Percentiles rank a stretch among this genome's conserved stretches.
These are phyloP conservation scores for Macrocybe gigantea DNA, from an alignment of 768 basidiomycete genomes.

Conservation along the genomic window DNA sequence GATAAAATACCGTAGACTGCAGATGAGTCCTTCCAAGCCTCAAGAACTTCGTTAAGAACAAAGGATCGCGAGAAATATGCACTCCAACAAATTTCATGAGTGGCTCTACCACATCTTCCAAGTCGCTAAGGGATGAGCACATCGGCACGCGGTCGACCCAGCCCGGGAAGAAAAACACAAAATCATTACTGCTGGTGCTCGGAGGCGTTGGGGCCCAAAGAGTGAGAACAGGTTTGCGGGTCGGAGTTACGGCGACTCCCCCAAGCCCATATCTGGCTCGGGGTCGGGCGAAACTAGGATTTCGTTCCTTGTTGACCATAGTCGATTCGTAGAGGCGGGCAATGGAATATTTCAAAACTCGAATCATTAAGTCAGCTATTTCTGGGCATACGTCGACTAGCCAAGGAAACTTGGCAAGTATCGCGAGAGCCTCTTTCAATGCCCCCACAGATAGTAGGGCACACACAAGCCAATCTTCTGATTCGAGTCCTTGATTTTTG, in stretches of 20 bases:
- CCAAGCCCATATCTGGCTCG: slow-evolving; percentile 58
- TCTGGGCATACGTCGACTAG: slow-evolving; percentile 75
- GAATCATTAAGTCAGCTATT: slow-evolving; percentile 82
- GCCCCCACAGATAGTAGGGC: slow-evolving; percentile 88
- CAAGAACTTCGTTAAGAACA: slow-evolving; percentile 75
- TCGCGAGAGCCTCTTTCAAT: slow-evolving; percentile 66
- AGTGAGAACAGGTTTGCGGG: slow-evolving; percentile 65
- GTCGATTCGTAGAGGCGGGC: slow-evolving; percentile 56
- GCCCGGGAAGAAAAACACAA: slow-evolving; percentile 86
- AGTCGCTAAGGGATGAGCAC: slow-evolving; percentile 58
- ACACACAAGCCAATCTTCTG: slow-evolving; percentile 77
- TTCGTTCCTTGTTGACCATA: slow-evolving; percentile 52
- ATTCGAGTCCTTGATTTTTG: slow-evolving; percentile 43
- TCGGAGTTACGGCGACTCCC: slow-evolving; percentile 44
- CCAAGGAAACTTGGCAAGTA: slow-evolving; percentile 83
- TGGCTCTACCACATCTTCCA: slow-evolving; percentile 72
- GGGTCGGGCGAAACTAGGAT: slow-evolving; percentile 55
- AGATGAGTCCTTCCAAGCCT: slow-evolving; percentile 70
- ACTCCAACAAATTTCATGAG: slow-evolving; percentile 76
- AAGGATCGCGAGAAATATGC: slow-evolving; percentile 73
- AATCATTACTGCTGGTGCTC: slow-evolving; percentile 65
- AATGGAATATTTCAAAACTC: slow-evolving; percentile 65
- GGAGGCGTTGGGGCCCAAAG: slow-evolving; percentile 78
- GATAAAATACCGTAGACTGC: slow-evolving; percentile 38
- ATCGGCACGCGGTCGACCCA: slow-evolving; percentile 72